These are phyloP conservation scores for Tulasnella sp. DNA, from an alignment of 768 basidiomycete species.

Conservation along the genomic window DNA sequence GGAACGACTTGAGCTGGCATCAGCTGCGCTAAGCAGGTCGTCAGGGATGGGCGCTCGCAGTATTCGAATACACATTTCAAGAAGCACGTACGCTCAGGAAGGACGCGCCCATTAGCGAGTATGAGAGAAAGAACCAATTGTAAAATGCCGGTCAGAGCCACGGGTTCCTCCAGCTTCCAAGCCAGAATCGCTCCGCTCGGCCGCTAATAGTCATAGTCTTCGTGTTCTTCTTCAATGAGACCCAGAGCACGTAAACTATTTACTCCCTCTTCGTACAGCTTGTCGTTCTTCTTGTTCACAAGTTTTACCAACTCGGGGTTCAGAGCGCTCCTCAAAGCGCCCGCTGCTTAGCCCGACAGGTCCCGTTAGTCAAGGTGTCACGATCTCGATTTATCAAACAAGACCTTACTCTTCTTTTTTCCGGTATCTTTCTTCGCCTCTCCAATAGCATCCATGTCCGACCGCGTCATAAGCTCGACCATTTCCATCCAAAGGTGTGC, in stretches of 20 bases:
- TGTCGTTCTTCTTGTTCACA: conserved; percentile 50
- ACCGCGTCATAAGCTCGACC: conserved; percentile 65
- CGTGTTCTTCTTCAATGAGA: conserved; percentile 39
- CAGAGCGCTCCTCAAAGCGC: conserved; percentile 74
- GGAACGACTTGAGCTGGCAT: conserved; percentile 66
- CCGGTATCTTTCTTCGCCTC: conserved; percentile 26
- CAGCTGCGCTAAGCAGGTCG: conserved; percentile 56
- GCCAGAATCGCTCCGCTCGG: conserved; percentile 66
- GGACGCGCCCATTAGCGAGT: conserved; percentile 69
- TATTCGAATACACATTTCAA: background rate
- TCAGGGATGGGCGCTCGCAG: background rate
- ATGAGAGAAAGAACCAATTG: conserved; percentile 80
- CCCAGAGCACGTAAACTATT: conserved; percentile 44
- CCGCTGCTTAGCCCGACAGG: conserved; percentile 53
- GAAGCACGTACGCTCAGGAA: conserved; percentile 64
- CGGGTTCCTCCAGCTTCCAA: conserved; percentile 64
- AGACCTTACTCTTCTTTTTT: conserved; percentile 46
- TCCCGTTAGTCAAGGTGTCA: conserved; percentile 39
- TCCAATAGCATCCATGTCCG: conserved; percentile 48
- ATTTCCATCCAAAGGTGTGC: conserved; percentile 76
- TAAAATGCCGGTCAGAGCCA: conserved; percentile 63
- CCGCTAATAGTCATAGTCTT: conserved; percentile 50
- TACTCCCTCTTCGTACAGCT: conserved; percentile 47
- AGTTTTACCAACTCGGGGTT: conserved; percentile 57
- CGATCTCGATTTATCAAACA: background rate